A percentile compares a stretch with the other conserved stretches of the same genome.
Evolutionary conservation across 768 basidiomycete genomes (phyloP).

Genomic region (Collybiopsis confluens): DNA sequence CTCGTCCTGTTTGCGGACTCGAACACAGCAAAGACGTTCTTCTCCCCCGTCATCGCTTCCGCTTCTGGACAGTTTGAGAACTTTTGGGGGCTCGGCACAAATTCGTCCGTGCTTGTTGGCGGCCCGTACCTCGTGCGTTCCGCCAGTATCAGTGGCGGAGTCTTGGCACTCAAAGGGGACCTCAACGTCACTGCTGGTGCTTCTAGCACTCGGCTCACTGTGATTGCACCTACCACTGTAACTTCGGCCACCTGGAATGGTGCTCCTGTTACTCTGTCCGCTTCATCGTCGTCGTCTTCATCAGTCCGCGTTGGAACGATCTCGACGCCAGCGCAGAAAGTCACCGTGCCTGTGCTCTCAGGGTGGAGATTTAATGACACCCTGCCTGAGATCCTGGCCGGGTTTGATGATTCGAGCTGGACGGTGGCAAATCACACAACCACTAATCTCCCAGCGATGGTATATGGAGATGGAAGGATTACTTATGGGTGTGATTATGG

Average conservation of each 20-base stretch:
- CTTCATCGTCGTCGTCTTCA: conserved; percentile 19
- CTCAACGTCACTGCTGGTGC: conserved; percentile 35
- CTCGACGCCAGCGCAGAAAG: background rate
- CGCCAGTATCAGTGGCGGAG: conserved; percentile 42
- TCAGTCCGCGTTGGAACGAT: background rate
- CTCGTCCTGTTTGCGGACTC: conserved; percentile 68
- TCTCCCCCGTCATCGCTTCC: conserved; percentile 60
- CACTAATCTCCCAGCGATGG: conserved; percentile 71
- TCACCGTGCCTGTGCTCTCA: conserved; percentile 8
- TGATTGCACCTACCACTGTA: conserved; percentile 57
- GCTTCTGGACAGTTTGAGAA: conserved; percentile 41
- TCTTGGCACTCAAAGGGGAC: conserved; percentile 64
- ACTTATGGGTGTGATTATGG: conserved; percentile 86
- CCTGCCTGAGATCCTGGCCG: conserved; percentile 59
- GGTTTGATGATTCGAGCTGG: conserved; percentile 67
- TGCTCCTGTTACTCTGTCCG: conserved; percentile 18
- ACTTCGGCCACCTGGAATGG: conserved; percentile 73
- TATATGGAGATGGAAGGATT: conserved; percentile 70
- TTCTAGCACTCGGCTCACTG: conserved; percentile 45
- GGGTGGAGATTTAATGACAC: conserved; percentile 77
- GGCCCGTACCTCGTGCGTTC: conserved; percentile 64
- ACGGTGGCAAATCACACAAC: conserved; percentile 59
- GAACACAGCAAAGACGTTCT: conserved; percentile 65
- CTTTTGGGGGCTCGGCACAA: conserved; percentile 75
- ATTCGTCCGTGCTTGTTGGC: conserved; percentile 59